Base-by-base conservation (phyloP, 2,329 filamentous ascomycete species). In the Fusarium euwallaceae region DNA sequence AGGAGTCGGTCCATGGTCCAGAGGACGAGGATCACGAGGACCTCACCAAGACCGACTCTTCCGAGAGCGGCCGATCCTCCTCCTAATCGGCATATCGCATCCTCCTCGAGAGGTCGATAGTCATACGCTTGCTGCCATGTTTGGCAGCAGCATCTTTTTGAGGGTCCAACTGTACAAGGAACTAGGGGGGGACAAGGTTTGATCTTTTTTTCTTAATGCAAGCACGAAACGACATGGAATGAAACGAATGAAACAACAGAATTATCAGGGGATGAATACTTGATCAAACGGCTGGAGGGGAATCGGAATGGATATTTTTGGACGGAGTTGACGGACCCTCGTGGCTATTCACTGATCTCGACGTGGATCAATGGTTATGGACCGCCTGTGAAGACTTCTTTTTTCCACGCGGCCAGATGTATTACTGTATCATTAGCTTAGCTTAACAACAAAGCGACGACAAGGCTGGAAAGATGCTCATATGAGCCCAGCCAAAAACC, bases 1-100 rank as follows among this genome's bases (percentile, higher is more conserved):
- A 98, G 83, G 95, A 98, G 84, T 89, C 90, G 64, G 73, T 97
- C 69, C 94, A 97, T 80, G 95, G 94, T 34, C 88, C 92, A 61
- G 85, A 86, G 32, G 89, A 90, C 61, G 85, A 86, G 45, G 89
- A 90, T 62, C 82, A 80, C 65, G 88, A 92, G 71, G 83, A 88
- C 68, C 84, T 89, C 69, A 86, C 83, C 79, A 89, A 90, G 85
- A 88, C 86, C 37, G 88, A 90, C 79, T 86, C 86, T 68, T 91
- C 90, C 72, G 91, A 91, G 82, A 91, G 87, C 78, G 86, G 84
- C 76, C 88, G 88, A 79, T 93, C 89, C 80, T 84, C 89, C 7
- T 80, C 74, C 80, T 82, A 75, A 87, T 89, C 63, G 87, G 90
- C 74, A 36, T 59, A 59, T 62, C 56, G 34, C 51, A 60, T 67